Evolutionary conservation across 495 filamentous ascomycete species (phyloP).

Genomic region (Cryomyces antarcticus): DNA sequence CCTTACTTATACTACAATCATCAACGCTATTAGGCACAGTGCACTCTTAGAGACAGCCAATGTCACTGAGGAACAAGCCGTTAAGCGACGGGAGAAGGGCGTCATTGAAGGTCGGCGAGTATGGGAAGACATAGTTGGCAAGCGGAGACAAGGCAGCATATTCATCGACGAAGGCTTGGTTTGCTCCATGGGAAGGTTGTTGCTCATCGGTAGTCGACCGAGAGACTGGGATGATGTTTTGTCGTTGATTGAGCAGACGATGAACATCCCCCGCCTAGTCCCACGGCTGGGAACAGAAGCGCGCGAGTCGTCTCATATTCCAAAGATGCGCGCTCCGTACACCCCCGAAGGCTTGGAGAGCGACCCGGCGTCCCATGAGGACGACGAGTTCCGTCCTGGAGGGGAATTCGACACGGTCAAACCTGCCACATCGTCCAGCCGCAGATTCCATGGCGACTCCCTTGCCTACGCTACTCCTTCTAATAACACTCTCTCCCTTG

Average conservation of each 20-base stretch:
- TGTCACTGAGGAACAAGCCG: neutral
- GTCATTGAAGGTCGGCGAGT: constrained; percentile 41
- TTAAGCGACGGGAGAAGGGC: constrained; percentile 14
- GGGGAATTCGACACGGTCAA: constrained; percentile 5
- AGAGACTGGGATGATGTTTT: constrained; percentile 49
- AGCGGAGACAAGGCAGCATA: constrained; percentile 50
- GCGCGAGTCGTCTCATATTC: constrained; percentile 7
- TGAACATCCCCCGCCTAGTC: constrained; percentile 37
- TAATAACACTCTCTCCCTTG: constrained; percentile 48
- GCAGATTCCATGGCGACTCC: neutral
- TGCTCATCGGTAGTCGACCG: constrained; percentile 36
- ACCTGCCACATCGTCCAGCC: neutral
- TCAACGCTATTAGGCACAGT: constrained; percentile 42
- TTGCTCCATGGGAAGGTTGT: constrained; percentile 51
- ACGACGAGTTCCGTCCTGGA: neutral
- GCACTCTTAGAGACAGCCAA: constrained; percentile 3
- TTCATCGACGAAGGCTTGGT: constrained; percentile 54
- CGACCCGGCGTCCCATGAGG: neutral
- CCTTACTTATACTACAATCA: constrained; percentile 58
- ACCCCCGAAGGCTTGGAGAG: constrained; percentile 5
- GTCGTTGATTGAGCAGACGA: constrained; percentile 54
- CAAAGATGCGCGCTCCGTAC: constrained; percentile 4
- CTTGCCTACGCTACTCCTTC: constrained; percentile 30
- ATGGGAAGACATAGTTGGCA: constrained; percentile 58
- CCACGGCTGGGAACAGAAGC: constrained; percentile 13